Evolutionary conservation across 169 alveolate genomes (phyloP).

Genomic region (Perkinsus marinus): DNA sequence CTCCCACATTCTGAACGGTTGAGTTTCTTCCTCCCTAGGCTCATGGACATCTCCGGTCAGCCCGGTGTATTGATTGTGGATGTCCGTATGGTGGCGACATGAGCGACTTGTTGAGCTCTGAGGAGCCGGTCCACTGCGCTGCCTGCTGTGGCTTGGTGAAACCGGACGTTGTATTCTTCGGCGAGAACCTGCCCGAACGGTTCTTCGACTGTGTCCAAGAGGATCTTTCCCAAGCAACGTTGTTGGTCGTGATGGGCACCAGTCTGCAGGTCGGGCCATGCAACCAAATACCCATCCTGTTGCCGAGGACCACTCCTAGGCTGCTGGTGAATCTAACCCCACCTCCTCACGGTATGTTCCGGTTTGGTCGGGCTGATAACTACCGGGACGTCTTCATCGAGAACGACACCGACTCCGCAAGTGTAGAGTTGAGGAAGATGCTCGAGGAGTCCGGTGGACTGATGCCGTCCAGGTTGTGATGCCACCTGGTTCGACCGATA

Average conservation of each 20-base stretch:
- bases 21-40: slow-evolving; percentile 13
- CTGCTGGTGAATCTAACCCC: slow-evolving; percentile 27
- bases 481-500: too few relatives aligned
- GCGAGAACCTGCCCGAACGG: slow-evolving; percentile 52
- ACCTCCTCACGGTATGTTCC: not conserved
- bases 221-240: slow-evolving; percentile 32
- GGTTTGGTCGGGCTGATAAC: not conserved
- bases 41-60: slow-evolving; percentile 58
- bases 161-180: slow-evolving; percentile 65
- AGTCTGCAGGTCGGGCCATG: slow-evolving; percentile 37
- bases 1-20: too few relatives aligned
- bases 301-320: slow-evolving; percentile 27
- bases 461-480: not conserved
- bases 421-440: not conserved
- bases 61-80: slow-evolving; percentile 51
- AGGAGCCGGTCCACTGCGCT: slow-evolving; percentile 31
- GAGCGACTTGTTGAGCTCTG: slow-evolving; percentile 40
- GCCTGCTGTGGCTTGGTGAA: slow-evolving; percentile 38
- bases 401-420: not conserved
- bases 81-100: slow-evolving; percentile 21
- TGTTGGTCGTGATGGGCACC: slow-evolving; percentile 58
- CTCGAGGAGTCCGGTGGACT: not conserved
- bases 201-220: slow-evolving; percentile 22
- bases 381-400: not conserved
- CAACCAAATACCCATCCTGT: slow-evolving; percentile 19